Conservation (phyloP, 2,329 filamentous ascomycete genomes). For the Fusarium fracticaudum region DNA sequence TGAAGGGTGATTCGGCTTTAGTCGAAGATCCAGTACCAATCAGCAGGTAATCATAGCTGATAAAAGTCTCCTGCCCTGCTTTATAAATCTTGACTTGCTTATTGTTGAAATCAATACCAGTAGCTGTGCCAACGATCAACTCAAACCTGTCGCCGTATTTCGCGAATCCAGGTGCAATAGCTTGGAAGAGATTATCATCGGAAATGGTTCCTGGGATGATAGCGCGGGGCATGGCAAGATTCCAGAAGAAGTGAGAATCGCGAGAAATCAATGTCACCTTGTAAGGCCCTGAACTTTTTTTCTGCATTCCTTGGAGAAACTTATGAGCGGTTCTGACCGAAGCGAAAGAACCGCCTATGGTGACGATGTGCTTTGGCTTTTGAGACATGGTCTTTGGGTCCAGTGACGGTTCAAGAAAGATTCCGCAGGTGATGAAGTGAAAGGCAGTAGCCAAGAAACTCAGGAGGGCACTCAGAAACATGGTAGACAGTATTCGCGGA, state of each 20-base stretch:
- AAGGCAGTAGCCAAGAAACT: neutral
- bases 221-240: neutral
- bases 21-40: neutral
- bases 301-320: neutral
- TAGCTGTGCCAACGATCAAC: neutral
- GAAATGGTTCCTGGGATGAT: neutral
- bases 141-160: neutral
- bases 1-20: neutral
- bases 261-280: neutral
- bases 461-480: neutral
- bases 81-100: neutral
- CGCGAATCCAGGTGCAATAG: neutral
- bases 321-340: neutral
- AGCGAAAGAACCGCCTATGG: neutral
- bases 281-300: neutral
- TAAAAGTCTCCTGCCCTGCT: neutral
- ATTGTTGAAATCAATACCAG: neutral
- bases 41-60: neutral
- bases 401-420: neutral
- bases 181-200: neutral
- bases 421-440: neutral
- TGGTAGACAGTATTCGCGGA: rapidly evolving
- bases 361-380: neutral
- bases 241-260: neutral
- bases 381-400: neutral